These are phyloP conservation scores for Kokia cookei DNA, from an alignment of 441 rosid species.

Conservation along the genomic window DNA sequence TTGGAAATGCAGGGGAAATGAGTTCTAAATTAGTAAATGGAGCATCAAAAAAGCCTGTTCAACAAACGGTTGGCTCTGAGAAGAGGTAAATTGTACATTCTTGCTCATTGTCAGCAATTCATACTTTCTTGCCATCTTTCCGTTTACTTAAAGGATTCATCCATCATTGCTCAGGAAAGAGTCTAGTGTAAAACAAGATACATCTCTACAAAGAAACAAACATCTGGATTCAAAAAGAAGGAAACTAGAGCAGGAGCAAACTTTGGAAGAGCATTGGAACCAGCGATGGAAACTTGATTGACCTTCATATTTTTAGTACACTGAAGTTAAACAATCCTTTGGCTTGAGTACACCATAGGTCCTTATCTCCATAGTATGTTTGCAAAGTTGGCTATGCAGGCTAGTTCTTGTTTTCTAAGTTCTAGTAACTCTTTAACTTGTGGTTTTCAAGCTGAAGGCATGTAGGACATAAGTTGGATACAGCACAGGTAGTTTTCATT, in stretches of 20 bases:
- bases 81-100: constrained; percentile 49
- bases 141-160: constrained; percentile 12
- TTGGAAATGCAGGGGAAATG: constrained; percentile 37
- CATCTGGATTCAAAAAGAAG: constrained; percentile 38
- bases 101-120: background rate
- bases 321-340: background rate
- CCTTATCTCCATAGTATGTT: background rate
- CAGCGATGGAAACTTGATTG: constrained; percentile 57
- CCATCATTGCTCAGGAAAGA: constrained; percentile 44
- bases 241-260: constrained; percentile 27
- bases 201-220: constrained; percentile 23
- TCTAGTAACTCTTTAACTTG: background rate
- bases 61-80: constrained; percentile 21
- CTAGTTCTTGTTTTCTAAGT: background rate
- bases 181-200: constrained; percentile 26
- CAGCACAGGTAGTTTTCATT: background rate
- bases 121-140: background rate
- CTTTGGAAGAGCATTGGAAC: constrained; percentile 20
- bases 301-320: constrained; percentile 32
- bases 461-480: background rate
- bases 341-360: background rate
- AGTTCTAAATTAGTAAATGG: constrained; percentile 28
- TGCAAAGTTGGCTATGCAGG: background rate
- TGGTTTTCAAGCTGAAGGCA: background rate
- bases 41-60: constrained; percentile 28